Evolutionary conservation across 805 yeast species (phyloP), one percentile per base, ranked within the genome.

Genomic region (Candida verbasci): DNA sequence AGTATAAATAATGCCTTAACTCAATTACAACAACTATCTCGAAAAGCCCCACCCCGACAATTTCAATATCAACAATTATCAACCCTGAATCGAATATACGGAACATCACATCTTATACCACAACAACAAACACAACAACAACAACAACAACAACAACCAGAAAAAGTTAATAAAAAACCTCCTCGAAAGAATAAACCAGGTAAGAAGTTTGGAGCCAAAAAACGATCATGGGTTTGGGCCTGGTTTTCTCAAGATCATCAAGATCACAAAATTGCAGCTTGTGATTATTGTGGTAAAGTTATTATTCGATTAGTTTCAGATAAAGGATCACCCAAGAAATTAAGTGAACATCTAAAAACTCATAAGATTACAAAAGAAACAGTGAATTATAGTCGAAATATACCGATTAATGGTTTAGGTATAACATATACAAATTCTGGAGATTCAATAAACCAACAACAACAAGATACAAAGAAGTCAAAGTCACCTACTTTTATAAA

Each of bases 151-250:
- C 8, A 41, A 22, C 16, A 28, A 15, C 15, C 36, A 22, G 26
- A 23, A 12, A 9, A 11, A 18, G 31, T 9, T 6, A 12, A 28
- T 5, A 35, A 15, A 18, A 18, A 29, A 29, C 12, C 4, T 3
- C 12, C 4, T 3, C 33, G 37, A 9, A 21, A 31, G 24, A 31
- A 29, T 23, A 28, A 25, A 29, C 78, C 78, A 1, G 79, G 79
- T 6, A 77, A 70, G 44, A 70, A 67, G 45, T 74, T 73, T 41
- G 82, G 82, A 12, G 82, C 82, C 12, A 75, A 74, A 47, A 76
- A 76, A 63, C 70, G 68, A 45, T 73, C 78, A 22, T 76, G 81
- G 81, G 80, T 76, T 10, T 76, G 82, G 82, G 55, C 68, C 15
- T 76, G 82, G 81, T 76, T 76, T 47, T 62, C 62, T 10, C 81